These are phyloP conservation scores for Blepharisma japonicum DNA, from an alignment of 73 alveolate species.

Conservation along the genomic window DNA sequence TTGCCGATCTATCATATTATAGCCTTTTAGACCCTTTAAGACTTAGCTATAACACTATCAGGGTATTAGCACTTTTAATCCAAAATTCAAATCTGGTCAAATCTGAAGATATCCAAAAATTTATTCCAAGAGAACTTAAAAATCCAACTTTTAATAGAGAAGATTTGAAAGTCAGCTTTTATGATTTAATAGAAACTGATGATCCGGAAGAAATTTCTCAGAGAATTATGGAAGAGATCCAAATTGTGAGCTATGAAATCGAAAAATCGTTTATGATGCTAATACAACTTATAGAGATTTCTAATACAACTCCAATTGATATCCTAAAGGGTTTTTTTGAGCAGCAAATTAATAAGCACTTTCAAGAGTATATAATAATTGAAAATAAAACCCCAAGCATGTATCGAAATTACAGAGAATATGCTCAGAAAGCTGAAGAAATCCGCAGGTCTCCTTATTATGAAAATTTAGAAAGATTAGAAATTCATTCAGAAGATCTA, in stretches of 20 bases:
- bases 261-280: neutral
- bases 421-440: conserved; percentile 46
- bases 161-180: conserved; percentile 18
- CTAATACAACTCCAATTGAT: neutral
- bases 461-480: conserved; percentile 40
- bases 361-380: neutral
- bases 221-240: conserved; percentile 45
- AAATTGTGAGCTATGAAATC: neutral
- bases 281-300: neutral
- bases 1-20: neutral
- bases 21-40: neutral
- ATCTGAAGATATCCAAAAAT: too few relatives aligned
- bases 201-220: conserved; percentile 53
- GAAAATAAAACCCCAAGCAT: neutral
- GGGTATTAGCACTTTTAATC: too few relatives aligned
- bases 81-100: too few relatives aligned
- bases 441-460: conserved; percentile 43
- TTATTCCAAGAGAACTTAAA: too few relatives aligned
- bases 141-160: neutral
- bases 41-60: neutral
- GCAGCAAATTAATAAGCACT: neutral
- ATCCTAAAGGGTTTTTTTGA: neutral
- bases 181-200: conserved; percentile 43
- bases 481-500: conserved; percentile 55
- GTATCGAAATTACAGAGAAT: neutral